A percentile compares a stretch with the other conserved stretches of the same genome.
phyloP scores from a whole-genome alignment of 2,329 filamentous ascomycete species.

The Pseudodiploospora longispora region DNA sequence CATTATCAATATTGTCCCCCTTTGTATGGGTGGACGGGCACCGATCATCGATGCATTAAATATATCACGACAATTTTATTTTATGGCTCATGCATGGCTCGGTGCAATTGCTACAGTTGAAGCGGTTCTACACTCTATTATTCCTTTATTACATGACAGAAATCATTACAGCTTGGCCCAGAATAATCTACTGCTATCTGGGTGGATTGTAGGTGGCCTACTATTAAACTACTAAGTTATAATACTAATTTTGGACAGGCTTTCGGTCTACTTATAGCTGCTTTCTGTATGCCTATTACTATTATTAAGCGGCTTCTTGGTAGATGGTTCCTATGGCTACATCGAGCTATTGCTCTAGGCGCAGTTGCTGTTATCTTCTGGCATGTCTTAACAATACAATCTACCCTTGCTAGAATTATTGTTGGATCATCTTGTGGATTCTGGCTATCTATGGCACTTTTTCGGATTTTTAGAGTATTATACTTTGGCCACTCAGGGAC shows the following conservation, averaged over 20 bases:
- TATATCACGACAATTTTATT: conserved; percentile 4
- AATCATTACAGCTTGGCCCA: background rate
- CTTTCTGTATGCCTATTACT: conserved; percentile 1
- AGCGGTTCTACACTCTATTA: conserved; percentile 1
- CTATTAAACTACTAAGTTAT: no score
- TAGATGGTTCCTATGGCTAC: conserved; percentile 4
- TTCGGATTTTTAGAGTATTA: conserved; percentile 1
- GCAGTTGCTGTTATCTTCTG: conserved; percentile 1
- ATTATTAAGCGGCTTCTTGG: background rate
- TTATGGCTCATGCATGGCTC: conserved; percentile 1
- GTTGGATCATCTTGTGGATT: conserved; percentile 1
- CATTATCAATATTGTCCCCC: conserved; percentile 4
- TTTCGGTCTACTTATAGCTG: conserved; percentile 1
- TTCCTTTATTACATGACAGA: background rate
- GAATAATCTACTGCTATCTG: background rate
- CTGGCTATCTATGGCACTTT: conserved; percentile 2
- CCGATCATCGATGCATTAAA: conserved; percentile 5
- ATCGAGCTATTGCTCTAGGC: conserved; percentile 1
- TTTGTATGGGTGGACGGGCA: conserved; percentile 4
- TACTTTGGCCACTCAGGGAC: background rate
- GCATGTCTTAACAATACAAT: conserved; percentile 1
- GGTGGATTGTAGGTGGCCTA: conserved; percentile 3
- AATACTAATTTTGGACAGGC: background rate
- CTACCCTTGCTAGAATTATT: background rate
- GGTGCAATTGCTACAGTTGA: background rate